Evolutionary conservation across 352 stramenopile genomes (phyloP), one percentile per base, ranked within the genome.

Genomic region (Globisporangium sylvaticum): DNA sequence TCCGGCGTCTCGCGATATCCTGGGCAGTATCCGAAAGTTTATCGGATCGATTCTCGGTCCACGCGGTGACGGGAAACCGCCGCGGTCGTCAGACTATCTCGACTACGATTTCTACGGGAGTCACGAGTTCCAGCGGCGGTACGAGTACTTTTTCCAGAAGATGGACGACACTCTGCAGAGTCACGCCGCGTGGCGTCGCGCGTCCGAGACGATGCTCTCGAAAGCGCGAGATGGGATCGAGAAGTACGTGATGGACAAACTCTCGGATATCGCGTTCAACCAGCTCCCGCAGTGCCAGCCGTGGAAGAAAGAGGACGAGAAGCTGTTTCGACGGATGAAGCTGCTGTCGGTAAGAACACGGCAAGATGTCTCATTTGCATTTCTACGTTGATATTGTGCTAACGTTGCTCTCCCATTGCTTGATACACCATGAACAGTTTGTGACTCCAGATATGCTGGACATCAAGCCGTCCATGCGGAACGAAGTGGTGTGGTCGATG

Each of bases 161-260:
- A 92, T 92, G 69, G 80, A 90, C 31, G 85, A 90, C 4, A 69
- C 79, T 34, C 58, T 95, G 8, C 24, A 70, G 18, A 66, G 71
- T 10, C 87, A 95, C 31, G 72, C 83, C 4, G 72, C 79, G 4
- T 95, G 87, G 87, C 73, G 84, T 6, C 77, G 91, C 64, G 77
- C 69, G 0, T 89, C 83, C 3, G 87, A 95, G 54, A 39, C 71
- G 2, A 91, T 75, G 31, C 64, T 96, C 1, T 31, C 69, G 2
- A 89, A 84, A 58, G 89, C 82, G 5, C 81, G 91, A 9, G 87
- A 97, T 63, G 80, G 89, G 1, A 84, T 97, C 48, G 91, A 97
- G 70, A 97, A 97, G 65, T 97, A 96, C 62, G 86, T 97, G 18
- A 96, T 97, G 87, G 87, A 94, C 65, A 95, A 96, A 62, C 70